These are phyloP conservation scores for Komagataella pastoris DNA, from an alignment of 805 yeast genomes.

Conservation along the genomic window DNA sequence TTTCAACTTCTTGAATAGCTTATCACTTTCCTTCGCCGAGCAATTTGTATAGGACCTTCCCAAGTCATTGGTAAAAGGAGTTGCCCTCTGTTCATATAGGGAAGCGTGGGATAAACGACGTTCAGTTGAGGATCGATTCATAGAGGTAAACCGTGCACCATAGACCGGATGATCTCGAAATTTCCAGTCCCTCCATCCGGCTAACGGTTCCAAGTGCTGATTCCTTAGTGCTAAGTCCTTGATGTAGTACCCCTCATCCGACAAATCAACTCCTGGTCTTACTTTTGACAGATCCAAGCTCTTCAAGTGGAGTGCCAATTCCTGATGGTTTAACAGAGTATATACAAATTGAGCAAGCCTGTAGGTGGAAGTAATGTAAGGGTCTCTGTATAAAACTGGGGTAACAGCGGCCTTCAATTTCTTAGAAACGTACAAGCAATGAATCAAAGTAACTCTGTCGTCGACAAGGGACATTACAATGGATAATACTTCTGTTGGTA, in stretches of 20 bases:
- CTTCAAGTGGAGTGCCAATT: constrained; percentile 43
- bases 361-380: constrained; percentile 56
- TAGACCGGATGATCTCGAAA: constrained; percentile 61
- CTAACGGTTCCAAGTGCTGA: constrained; percentile 26
- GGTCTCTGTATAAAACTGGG: constrained; percentile 37
- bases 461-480: constrained; percentile 20
- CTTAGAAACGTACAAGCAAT: constrained; percentile 36
- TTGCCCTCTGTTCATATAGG: not conserved
- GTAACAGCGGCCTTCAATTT: constrained; percentile 37
- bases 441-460: constrained; percentile 27
- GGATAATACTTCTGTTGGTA: constrained; percentile 31
- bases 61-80: not conserved
- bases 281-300: constrained; percentile 43
- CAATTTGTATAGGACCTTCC: not conserved
- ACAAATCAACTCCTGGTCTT: constrained; percentile 21
- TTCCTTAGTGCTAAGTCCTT: not conserved
- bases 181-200: constrained; percentile 93
- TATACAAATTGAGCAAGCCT: constrained; percentile 73
- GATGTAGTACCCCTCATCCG: constrained; percentile 7
- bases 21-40: not conserved
- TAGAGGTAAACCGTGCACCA: constrained; percentile 9
- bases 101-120: not conserved
- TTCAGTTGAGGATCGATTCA: not conserved
- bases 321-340: constrained; percentile 39
- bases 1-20: not conserved